Percentiles rank a stretch among this genome's conserved stretches.
Conservation (phyloP, 768 basidiomycete genomes). For the Mrakia frigida region DNA sequence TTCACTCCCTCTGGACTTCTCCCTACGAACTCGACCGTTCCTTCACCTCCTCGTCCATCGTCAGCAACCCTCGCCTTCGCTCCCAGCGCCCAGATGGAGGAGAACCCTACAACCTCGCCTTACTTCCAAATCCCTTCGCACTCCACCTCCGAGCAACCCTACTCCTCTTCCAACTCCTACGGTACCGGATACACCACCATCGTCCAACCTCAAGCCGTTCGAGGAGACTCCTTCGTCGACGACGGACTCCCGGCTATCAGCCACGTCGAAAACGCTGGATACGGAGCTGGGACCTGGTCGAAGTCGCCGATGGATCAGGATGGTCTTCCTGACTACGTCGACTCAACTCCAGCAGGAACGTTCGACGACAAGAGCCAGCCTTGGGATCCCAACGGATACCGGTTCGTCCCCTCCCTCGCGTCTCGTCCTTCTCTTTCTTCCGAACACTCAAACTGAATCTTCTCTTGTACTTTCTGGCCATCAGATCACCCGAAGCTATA, state of each 20-base stretch:
- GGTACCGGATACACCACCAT: neutral
- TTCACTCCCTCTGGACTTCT: neutral
- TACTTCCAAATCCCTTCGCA: neutral
- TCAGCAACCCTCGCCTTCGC: neutral
- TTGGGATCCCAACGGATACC: neutral
- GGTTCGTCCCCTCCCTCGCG: neutral
- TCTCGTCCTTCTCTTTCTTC: neutral
- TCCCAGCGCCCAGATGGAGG: neutral
- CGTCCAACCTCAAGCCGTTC: neutral
- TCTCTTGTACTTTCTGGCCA: neutral
- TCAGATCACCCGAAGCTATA: neutral
- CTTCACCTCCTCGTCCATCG: neutral
- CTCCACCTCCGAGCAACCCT: neutral
- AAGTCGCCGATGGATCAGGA: conserved; percentile 9
- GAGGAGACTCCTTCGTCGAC: neutral
- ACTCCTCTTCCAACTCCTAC: neutral
- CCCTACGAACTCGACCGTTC: neutral
- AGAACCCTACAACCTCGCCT: neutral
- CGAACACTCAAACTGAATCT: neutral
- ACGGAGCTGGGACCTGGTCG: neutral
- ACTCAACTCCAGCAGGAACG: neutral
- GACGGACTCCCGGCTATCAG: neutral
- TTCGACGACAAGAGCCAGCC: conserved; percentile 14
- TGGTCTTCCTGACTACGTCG: neutral
- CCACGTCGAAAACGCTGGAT: conserved; percentile 2